Percentiles rank a stretch among this genome's conserved stretches.
These are phyloP conservation scores for Hypoxylon intermedium DNA, from an alignment of 495 filamentous ascomycete genomes.

Conservation along the genomic window DNA sequence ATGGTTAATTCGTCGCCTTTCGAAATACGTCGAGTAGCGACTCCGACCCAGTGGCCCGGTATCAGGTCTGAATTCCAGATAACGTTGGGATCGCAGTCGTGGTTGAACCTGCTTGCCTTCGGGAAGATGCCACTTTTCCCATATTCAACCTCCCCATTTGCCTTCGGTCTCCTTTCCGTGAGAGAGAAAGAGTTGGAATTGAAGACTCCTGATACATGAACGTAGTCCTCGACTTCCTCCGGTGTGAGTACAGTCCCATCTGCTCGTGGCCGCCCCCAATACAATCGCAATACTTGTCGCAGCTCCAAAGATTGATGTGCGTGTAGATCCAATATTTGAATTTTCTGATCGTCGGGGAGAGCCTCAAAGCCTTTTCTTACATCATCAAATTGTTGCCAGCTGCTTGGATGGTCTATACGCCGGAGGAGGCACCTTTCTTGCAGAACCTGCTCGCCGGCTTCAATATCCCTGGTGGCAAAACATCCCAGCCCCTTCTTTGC, in stretches of 20 bases:
- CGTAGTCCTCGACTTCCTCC: too few relatives aligned
- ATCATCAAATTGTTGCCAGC: not conserved
- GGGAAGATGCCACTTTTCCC: slow-evolving; percentile 7
- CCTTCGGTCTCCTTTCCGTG: not conserved
- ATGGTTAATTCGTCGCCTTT: slow-evolving; percentile 15
- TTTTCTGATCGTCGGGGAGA: not conserved
- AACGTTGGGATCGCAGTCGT: slow-evolving; percentile 22
- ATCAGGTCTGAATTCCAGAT: not conserved
- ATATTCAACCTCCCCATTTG: not conserved
- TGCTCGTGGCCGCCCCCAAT: too few relatives aligned
- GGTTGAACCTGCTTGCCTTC: slow-evolving; percentile 22
- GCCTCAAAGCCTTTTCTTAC: not conserved
- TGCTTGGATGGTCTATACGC: not conserved
- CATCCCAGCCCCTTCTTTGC: slow-evolving; percentile 3
- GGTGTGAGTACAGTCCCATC: too few relatives aligned
- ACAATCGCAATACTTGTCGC: too few relatives aligned
- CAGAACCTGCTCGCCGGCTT: slow-evolving; percentile 15
- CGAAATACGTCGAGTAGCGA: slow-evolving; percentile 3
- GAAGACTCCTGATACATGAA: not conserved
- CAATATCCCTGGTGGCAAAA: slow-evolving; percentile 23
- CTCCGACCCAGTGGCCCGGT: not conserved
- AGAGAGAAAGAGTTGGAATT: not conserved
- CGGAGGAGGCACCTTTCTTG: not conserved
- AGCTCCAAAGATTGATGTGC: too few relatives aligned
- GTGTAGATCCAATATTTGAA: not conserved